Conservation (phyloP, 2,329 filamentous ascomycete species). For the Alternaria sp. region DNA sequence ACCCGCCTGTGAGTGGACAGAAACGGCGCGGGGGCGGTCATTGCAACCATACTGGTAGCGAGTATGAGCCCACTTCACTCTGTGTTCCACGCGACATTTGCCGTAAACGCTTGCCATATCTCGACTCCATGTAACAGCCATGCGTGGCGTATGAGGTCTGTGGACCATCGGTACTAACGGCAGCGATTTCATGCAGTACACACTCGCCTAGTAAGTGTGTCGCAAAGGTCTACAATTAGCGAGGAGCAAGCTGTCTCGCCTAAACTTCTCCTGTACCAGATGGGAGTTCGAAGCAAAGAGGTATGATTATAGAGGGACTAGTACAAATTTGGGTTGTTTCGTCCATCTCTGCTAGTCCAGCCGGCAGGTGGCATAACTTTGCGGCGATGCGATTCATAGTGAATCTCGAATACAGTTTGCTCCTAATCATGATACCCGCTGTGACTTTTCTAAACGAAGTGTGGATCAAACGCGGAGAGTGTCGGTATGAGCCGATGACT, state of each 20-base stretch:
- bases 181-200: slow-evolving; percentile 30
- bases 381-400: slow-evolving; percentile 23
- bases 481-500: slow-evolving; percentile 23
- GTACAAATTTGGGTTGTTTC: slow-evolving; percentile 36
- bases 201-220: slow-evolving; percentile 24
- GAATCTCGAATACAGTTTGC: slow-evolving; percentile 32
- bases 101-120: slow-evolving; percentile 31
- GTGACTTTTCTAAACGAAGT: slow-evolving; percentile 21
- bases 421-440: slow-evolving; percentile 14
- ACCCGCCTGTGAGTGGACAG: slow-evolving; percentile 10
- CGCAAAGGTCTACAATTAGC: slow-evolving; percentile 28
- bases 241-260: slow-evolving; percentile 27
- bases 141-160: slow-evolving; percentile 43
- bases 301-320: slow-evolving; percentile 30
- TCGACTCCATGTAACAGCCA: slow-evolving; percentile 31
- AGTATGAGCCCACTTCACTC: slow-evolving; percentile 25
- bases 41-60: slow-evolving; percentile 3
- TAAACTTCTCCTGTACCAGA: slow-evolving; percentile 33
- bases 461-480: slow-evolving; percentile 15
- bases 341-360: slow-evolving; percentile 35
- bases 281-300: slow-evolving; percentile 23
- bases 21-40: slow-evolving; percentile 13
- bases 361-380: slow-evolving; percentile 33
- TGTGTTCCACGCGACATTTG: slow-evolving; percentile 30
- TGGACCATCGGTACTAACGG: slow-evolving; percentile 37